phyloP scores from a whole-genome alignment of 148 eudicot species.

The Chenopodium berlandieri region DNA sequence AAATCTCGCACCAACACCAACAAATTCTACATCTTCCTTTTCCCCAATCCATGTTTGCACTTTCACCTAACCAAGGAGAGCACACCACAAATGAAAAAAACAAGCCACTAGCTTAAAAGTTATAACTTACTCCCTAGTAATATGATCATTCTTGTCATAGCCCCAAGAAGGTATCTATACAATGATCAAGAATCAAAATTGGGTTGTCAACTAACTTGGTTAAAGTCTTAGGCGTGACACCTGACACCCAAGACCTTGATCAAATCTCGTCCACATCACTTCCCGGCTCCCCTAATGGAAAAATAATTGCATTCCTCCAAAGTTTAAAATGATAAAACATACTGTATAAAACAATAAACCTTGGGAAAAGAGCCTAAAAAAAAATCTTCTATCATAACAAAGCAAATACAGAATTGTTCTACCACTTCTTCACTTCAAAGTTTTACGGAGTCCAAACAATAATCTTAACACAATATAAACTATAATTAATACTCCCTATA shows the following conservation, averaged over 20 bases:
- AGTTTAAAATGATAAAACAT: neutral
- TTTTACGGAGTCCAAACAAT: neutral
- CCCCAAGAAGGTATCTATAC: neutral
- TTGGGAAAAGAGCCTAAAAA: neutral
- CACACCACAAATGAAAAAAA: slow-evolving; percentile 4
- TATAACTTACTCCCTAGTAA: neutral
- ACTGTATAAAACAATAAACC: neutral
- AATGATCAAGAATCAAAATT: neutral
- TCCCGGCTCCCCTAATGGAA: no score
- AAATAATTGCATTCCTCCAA: neutral
- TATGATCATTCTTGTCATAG: neutral
- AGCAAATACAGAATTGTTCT: neutral
- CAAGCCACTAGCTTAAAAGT: neutral
- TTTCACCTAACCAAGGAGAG: slow-evolving; percentile 54
- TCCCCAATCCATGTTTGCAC: slow-evolving; percentile 89
- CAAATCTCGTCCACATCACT: no score
- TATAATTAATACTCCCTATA: neutral
- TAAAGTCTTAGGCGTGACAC: no score
- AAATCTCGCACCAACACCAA: slow-evolving; percentile 91
- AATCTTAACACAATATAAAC: neutral
- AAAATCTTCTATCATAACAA: neutral
- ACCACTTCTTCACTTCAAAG: slow-evolving; percentile 8
- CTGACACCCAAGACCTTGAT: no score
- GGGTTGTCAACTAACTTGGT: no score
- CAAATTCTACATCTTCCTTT: slow-evolving; percentile 58